Base-by-base conservation (phyloP, 2,329 filamentous ascomycete species). In the Trichoderma koningiopsis region DNA sequence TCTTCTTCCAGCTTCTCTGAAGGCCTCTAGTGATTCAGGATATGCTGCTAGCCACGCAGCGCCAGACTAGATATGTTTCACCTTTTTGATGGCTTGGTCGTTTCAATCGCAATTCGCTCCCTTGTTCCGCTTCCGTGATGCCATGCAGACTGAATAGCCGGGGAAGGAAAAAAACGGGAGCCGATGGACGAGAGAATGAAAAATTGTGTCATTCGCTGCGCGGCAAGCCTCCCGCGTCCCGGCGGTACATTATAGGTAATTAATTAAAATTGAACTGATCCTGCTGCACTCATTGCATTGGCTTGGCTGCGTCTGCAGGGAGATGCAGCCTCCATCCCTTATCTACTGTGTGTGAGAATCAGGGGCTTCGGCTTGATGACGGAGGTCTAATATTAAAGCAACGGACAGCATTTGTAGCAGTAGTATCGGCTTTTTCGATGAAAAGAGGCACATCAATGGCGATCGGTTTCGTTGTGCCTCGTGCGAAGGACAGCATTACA, bases 281-380 rank as follows among this genome's bases (percentile, higher is more conserved):
- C 63, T 40, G 37, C 14, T 40, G 37, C 37, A 43, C 31, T 33
- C 63, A 35, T 52, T 33, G 52, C 53, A 58, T 40, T 40, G 63
- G 63, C 52, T 49, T 47, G 63, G 37, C 57, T 58, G 53, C 53
- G 53, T 53, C 35, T 35, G 31, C 63, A 22, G 59, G 37, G n/a
- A 40, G 37, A 40, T 35, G 37, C 27, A 14, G 29, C 52, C 24
- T 37, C 33, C 33, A 27, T 47, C 33, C 33, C 35, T 47, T 49
- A 57, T 59, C 40, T 49, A 52, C 33, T 35, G 33, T 14, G 13
- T 35, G 24, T 52, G 55, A 66, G 40, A 56, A 66, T 58, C 53
- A 66, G 63, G 63, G 63, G 63, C 53, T 29, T 53, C 40, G 61
- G 61, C n/a, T 16, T 53, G 60, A 47, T 31, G 33, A 64, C 29